Base-by-base conservation (phyloP, 2,329 filamentous ascomycete species). In the Blumeria hordei region DNA sequence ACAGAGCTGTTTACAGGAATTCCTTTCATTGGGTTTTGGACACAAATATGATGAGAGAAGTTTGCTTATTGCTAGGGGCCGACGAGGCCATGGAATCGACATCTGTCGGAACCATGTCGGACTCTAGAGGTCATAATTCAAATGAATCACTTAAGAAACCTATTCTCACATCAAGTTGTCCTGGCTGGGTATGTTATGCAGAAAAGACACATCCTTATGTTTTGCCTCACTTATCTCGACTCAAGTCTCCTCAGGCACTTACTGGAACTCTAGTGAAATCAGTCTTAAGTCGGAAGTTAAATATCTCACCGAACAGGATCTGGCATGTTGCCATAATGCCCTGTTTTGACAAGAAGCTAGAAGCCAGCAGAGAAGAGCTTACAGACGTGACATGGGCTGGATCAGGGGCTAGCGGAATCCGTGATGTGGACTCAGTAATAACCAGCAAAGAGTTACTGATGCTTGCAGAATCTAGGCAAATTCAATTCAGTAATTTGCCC, bases 251-350 rank as follows among this genome's bases (percentile, higher is more conserved):
- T 12, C 92, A 98, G 68, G 90, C 92, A 32, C 70, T 98, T 54
- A 83, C 85, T 59, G 92, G 92, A 11, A 95, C 88, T 0, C 74
- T 96, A 44, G 67, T 98, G 55, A 98, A 98, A 69, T 90, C 87
- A 0, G 78, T 84, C 0, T 70, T 98, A 37, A 87, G 83, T 67
- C 78, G 77, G 60, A 75, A 72, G 54, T 74, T 88, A 58, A 78
- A 78, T 36, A 79, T 95, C 52, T 68, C 81, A 0, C 83, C 88
- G 0, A 80, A 81, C 59, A 78, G 81, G 61, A 88, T 98, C 65
- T 98, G 90, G 86, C 90, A 96, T 67, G 69, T 96, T 54, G 87
- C 90, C 11, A 75, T 98, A 49, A 98, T 98, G 92, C 92, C 92
- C 18, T 98, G 92, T 67, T 96, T 98, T 67, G 92, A 98, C 68